Evolutionary conservation across 371 early-diverging fungal genomes (phyloP), one percentile per base, ranked within the genome.

Genomic region (Mucor plumbeus): DNA sequence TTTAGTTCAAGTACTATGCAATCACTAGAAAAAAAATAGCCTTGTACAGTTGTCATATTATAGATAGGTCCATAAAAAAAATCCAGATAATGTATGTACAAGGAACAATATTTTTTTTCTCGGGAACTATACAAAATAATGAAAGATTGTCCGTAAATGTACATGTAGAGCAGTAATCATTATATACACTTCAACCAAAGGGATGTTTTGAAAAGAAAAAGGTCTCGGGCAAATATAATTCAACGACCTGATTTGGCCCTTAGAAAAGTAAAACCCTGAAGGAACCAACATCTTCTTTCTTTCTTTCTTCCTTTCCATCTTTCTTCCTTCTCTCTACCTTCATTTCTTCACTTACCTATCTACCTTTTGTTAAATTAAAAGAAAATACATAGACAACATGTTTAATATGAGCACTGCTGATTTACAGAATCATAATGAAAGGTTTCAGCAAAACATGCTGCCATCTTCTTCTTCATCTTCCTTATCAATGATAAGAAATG

Each of bases 161-260:
- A 14, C 21, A 3, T 53, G 21, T 7, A 5, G 21, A 19, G 17
- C 47, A 47, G 47, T 17, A 47, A 19, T 17, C 9, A 47, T n/a
- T 10, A n/a, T 47, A 17, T 17, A 9, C 47, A 47, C 26, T 15
- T 47, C 47, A 47, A 47, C 9, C 19, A 44, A 44, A n/a, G 7
- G 47, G 26, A 13, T 53, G 53, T 11, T 53, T 38, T 38, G 26
- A 26, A 26, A 3, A 26, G 3, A 38, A 38, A 53, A 31, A 53
- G 56, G 68, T 67, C 56, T 67, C 68, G 68, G 68, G 68, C 68
- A 67, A 67, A 67, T 67, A 67, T 62, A 62, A 67, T 67, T 67
- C 68, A 44, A 67, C 68, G 68, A 67, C 68, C 63, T 67, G 62
- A 55, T 67, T 67, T 67, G 48, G 63, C 61, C 68, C 62, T 67